Conservation (phyloP, 2,329 filamentous ascomycete genomes). For the Apiospora aurea region DNA sequence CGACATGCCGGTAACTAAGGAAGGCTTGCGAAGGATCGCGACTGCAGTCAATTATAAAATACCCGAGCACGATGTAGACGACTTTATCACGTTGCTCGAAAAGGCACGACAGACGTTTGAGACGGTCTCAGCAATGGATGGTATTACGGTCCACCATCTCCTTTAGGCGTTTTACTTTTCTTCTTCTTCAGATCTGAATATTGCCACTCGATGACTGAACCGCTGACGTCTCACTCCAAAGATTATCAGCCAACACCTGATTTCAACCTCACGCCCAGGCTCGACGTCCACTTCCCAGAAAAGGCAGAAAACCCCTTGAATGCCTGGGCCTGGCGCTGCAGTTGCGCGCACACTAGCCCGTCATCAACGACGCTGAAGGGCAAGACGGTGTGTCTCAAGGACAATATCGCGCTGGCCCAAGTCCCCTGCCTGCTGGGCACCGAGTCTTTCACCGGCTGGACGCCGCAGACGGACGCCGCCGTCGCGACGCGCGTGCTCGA, state of each 20-base stretch:
- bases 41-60: slow-evolving; percentile 40
- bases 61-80: slow-evolving; percentile 37
- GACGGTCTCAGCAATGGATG: slow-evolving; percentile 30
- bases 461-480: slow-evolving; percentile 51
- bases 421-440: slow-evolving; percentile 54
- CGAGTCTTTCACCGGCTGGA: slow-evolving; percentile 46
- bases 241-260: slow-evolving; percentile 43
- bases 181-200: background rate
- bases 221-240: slow-evolving; percentile 37
- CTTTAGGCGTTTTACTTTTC: background rate
- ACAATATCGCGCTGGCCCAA: slow-evolving; percentile 54
- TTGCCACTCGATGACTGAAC: background rate
- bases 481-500: slow-evolving; percentile 51
- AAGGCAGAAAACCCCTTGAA: slow-evolving; percentile 45
- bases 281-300: slow-evolving; percentile 42
- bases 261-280: slow-evolving; percentile 26
- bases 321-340: slow-evolving; percentile 52
- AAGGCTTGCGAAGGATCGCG: slow-evolving; percentile 35
- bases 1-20: slow-evolving; percentile 26
- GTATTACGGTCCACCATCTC: slow-evolving; percentile 22
- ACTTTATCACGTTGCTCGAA: slow-evolving; percentile 37
- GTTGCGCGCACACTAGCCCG: slow-evolving; percentile 41
- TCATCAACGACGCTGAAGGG: slow-evolving; percentile 44
- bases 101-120: slow-evolving; percentile 29
- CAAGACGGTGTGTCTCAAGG: slow-evolving; percentile 54